phyloP scores from a whole-genome alignment of 2,329 filamentous ascomycete genomes.

The Pyrenophora teres region DNA sequence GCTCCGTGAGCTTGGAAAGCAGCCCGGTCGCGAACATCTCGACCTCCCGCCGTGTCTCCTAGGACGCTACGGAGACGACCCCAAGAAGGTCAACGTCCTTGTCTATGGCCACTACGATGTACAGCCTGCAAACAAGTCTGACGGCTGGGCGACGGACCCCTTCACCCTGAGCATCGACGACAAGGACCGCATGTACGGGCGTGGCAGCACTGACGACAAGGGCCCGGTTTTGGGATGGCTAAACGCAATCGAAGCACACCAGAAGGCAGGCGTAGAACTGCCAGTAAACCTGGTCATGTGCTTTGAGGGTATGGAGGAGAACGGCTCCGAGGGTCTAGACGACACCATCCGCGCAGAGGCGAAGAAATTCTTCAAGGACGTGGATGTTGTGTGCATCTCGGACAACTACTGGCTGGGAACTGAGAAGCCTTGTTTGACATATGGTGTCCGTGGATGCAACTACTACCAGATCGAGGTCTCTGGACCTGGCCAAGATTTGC shows the following conservation, averaged over 20 bases:
- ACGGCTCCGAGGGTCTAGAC: slow-evolving; percentile 93
- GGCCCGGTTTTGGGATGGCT: slow-evolving; percentile 96
- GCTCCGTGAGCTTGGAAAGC: slow-evolving; percentile 84
- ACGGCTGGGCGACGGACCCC: slow-evolving; percentile 95
- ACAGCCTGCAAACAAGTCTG: slow-evolving; percentile 88
- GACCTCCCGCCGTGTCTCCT: slow-evolving; percentile 92
- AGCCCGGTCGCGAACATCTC: slow-evolving; percentile 87
- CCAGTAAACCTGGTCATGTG: slow-evolving; percentile 99
- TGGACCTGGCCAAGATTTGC: slow-evolving; percentile 89
- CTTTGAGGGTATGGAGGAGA: slow-evolving; percentile 99
- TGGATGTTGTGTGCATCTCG: slow-evolving; percentile 95
- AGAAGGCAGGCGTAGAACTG: slow-evolving; percentile 91
- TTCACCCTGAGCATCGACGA: slow-evolving; percentile 87
- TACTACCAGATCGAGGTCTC: slow-evolving; percentile 94
- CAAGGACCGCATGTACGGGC: slow-evolving; percentile 93
- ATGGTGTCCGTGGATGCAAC: slow-evolving; percentile 95
- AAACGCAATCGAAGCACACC: slow-evolving; percentile 96
- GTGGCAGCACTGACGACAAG: slow-evolving; percentile 96
- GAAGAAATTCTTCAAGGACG: slow-evolving; percentile 92
- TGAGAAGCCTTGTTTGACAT: slow-evolving; percentile 97
- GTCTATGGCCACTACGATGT: slow-evolving; percentile 99
- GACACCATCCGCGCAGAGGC: slow-evolving; percentile 91
- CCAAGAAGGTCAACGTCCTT: slow-evolving; percentile 90
- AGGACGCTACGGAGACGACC: slow-evolving; percentile 88
- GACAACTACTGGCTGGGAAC: slow-evolving; percentile 99